Base-by-base conservation (phyloP, 2,329 filamentous ascomycete species). In the Talaromyces sp. region DNA sequence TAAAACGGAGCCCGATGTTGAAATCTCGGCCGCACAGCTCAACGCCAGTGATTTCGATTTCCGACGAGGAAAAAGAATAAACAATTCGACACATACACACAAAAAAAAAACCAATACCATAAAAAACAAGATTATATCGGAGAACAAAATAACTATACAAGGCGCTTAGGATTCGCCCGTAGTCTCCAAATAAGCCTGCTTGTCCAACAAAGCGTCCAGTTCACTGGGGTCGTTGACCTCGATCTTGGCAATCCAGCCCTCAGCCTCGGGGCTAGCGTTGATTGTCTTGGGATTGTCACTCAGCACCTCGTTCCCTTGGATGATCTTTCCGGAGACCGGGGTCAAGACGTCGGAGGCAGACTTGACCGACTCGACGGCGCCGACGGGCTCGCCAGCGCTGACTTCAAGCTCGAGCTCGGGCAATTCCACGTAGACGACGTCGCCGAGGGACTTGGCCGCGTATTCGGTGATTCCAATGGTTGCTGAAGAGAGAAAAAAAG, bases 281-380 rank as follows among this genome's bases (percentile, higher is more conserved):
- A 99, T 92, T 61, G 85, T 88, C 63, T 85, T 85, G 27, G 95
- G 94, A 81, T 90, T 93, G 76, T 95, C 89, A 77, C 96, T 90
- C 65, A 99, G 84, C 63, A 82, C 73, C 10, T 73, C 72, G 81
- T 99, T 99, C 70, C 88, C 83, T 72, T 89, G 85, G 42, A 86
- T 83, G 64, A 99, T 86, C 68, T 81, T 89, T 73, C 94, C 94
- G 58, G 84, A 80, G 67, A 97, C 85, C 18, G 95, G 95, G 14
- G 92, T 88, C 80, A 96, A 89, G 82, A 99, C 96, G 76, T 99
- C 95, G 66, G 91, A 94, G n/a, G 95, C 95, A 65, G 90, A 95
- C 84, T 99, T 99, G 78, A 99, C 95, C 2, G 92, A 97, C 82
- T 99, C 95, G 69, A 99, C 94, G 64, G 94, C 92, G 68, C 95